Conservation (phyloP, 441 rosid species). For the Iberis amara region DNA sequence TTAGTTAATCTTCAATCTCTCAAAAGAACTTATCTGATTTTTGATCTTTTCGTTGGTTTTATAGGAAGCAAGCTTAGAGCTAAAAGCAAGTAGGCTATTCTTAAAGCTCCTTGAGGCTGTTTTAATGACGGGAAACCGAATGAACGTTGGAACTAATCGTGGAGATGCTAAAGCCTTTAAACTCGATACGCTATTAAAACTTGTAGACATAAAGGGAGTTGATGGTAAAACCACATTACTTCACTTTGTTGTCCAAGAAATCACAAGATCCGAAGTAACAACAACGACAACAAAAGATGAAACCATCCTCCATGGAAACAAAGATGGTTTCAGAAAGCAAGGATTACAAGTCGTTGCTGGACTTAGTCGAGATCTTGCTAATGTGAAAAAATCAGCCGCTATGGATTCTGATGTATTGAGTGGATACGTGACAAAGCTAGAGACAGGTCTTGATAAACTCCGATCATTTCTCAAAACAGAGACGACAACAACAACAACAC, state of each 20-base stretch:
- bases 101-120: constrained; percentile 93
- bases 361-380: constrained; percentile 66
- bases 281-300: constrained; percentile 34
- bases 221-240: constrained; percentile 96
- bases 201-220: constrained; percentile 90
- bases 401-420: constrained; percentile 93
- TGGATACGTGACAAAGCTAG: constrained; percentile 78
- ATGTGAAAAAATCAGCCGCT: constrained; percentile 88
- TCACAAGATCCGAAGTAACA: constrained; percentile 71
- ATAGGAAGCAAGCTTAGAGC: constrained; percentile 82
- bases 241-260: constrained; percentile 97
- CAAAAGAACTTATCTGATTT: neutral
- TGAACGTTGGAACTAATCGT: constrained; percentile 96
- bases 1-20: neutral
- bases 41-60: neutral
- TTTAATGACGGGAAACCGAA: constrained; percentile 83
- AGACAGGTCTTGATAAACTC: constrained; percentile 74
- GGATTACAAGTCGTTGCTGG: constrained; percentile 88
- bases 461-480: constrained; percentile 42
- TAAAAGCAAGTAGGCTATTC: constrained; percentile 82
- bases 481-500: constrained; percentile 44
- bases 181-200: constrained; percentile 89
- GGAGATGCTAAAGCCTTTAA: constrained; percentile 95
- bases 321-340: constrained; percentile 72
- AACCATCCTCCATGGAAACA: constrained; percentile 38